These are phyloP conservation scores for Hypoxylon sp. DNA, from an alignment of 2,329 filamentous ascomycete genomes.

Conservation along the genomic window DNA sequence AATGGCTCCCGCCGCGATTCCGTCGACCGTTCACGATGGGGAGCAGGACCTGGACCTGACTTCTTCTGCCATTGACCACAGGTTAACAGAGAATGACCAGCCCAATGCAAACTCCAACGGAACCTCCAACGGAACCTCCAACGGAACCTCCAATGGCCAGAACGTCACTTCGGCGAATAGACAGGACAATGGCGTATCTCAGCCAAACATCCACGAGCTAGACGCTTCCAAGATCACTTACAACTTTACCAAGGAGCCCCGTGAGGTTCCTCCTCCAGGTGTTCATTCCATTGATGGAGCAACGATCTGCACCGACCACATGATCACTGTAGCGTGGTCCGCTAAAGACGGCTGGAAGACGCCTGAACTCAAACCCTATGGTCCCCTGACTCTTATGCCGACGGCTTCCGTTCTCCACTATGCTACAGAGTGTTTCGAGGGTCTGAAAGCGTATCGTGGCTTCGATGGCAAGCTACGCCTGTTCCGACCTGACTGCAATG, in stretches of 20 bases:
- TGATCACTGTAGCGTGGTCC: constrained; percentile 79
- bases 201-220: constrained; percentile 69
- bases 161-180: constrained; percentile 48
- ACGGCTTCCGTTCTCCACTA: constrained; percentile 80
- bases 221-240: constrained; percentile 74
- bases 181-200: constrained; percentile 53
- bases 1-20: constrained; percentile 66
- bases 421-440: constrained; percentile 84
- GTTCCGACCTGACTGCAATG: constrained; percentile 76
- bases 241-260: constrained; percentile 56
- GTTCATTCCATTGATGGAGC: constrained; percentile 56
- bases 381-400: constrained; percentile 76
- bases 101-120: constrained; percentile 53
- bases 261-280: constrained; percentile 51
- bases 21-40: constrained; percentile 58
- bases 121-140: constrained; percentile 50
- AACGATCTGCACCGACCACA: constrained; percentile 85
- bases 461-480: constrained; percentile 74
- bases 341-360: constrained; percentile 72
- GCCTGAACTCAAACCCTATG: constrained; percentile 76
- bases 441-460: constrained; percentile 79
- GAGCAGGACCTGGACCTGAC: constrained; percentile 67
- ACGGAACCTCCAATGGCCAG: constrained; percentile 47
- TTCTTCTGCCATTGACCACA: constrained; percentile 66
- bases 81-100: constrained; percentile 57